A percentile compares a stretch with the other conserved stretches of the same genome.
Evolutionary conservation across 345 rosid genomes (phyloP).

Genomic region (Nephelium lappaceum): DNA sequence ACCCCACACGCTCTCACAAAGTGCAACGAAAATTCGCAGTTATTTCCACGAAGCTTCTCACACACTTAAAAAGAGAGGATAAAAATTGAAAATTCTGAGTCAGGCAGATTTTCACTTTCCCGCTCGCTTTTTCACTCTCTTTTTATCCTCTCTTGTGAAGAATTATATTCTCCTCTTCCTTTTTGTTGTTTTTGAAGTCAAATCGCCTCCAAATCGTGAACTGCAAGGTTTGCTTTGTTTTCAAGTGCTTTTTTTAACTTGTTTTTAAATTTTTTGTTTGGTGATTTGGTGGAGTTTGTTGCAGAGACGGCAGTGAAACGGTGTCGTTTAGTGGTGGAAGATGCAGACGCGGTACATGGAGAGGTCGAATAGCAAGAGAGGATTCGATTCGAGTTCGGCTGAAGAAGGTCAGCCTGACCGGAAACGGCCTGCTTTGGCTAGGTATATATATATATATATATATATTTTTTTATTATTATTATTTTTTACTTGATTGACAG

Average conservation of each 20-base stretch:
- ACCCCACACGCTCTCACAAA: too few relatives aligned
- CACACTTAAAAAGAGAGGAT: not conserved
- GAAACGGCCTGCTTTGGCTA: conserved; percentile 92
- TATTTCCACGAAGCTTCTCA: conserved; percentile 41
- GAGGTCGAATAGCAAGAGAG: conserved; percentile 80
- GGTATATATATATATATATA: conserved; percentile 33
- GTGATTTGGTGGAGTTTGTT: not conserved
- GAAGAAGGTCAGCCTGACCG: conserved; percentile 73
- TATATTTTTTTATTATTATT: too few relatives aligned
- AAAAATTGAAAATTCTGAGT: conserved; percentile 9
- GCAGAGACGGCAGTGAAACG: not conserved
- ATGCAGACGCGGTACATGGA: conserved; percentile 86
- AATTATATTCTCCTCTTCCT: not conserved
- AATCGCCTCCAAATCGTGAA: not conserved
- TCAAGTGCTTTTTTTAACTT: not conserved
- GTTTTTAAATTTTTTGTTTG: not conserved
- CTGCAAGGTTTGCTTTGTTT: not conserved
- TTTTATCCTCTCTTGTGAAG: not conserved
- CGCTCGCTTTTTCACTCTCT: conserved; percentile 8
- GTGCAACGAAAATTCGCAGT: conserved; percentile 37
- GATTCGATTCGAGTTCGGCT: conserved; percentile 54
- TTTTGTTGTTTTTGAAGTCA: not conserved
- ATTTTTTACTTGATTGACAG: not conserved
- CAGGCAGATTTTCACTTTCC: conserved; percentile 12
- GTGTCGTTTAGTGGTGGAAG: conserved; percentile 21